Evolutionary conservation across 2,329 filamentous ascomycete species (phyloP).

Genomic region (Aureobasidium sp.): DNA sequence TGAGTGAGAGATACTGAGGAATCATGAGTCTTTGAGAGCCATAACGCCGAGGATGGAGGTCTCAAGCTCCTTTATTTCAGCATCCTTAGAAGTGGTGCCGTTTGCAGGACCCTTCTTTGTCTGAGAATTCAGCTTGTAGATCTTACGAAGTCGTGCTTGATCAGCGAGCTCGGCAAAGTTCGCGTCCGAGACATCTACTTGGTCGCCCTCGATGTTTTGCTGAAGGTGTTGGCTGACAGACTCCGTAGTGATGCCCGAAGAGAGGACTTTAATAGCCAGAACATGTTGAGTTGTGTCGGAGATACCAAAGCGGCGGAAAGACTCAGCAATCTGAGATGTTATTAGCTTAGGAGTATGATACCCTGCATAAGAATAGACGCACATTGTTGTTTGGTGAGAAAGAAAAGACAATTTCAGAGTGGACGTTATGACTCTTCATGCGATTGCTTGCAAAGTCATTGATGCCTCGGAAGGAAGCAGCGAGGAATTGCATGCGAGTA

Average conservation of each 20-base stretch:
- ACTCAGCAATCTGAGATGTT: conserved; percentile 68
- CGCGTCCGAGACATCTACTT: conserved; percentile 53
- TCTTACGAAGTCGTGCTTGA: conserved; percentile 63
- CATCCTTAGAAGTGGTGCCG: conserved; percentile 12
- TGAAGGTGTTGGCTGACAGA: conserved; percentile 52
- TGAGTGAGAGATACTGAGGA: no score
- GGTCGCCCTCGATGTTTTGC: conserved; percentile 52
- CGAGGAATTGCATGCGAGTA: conserved; percentile 63
- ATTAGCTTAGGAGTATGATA: neutral
- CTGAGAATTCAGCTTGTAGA: conserved; percentile 68
- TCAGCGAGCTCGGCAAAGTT: conserved; percentile 55
- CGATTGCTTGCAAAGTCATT: conserved; percentile 52
- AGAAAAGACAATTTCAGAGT: conserved; percentile 78
- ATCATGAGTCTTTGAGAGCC: conserved; percentile 58
- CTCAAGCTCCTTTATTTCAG: conserved; percentile 48
- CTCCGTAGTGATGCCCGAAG: conserved; percentile 33
- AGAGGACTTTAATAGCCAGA: conserved; percentile 72
- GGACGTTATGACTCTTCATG: conserved; percentile 74
- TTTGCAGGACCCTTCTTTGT: conserved; percentile 33
- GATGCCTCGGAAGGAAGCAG: conserved; percentile 70
- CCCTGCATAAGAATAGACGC: conserved; percentile 10
- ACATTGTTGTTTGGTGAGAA: conserved; percentile 80
- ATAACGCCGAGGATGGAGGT: conserved; percentile 65
- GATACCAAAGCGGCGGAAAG: conserved; percentile 83
- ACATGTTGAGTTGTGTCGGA: conserved; percentile 60